phyloP scores from a whole-genome alignment of 371 early-diverging fungal genomes.

The Mortierella polycephala region DNA sequence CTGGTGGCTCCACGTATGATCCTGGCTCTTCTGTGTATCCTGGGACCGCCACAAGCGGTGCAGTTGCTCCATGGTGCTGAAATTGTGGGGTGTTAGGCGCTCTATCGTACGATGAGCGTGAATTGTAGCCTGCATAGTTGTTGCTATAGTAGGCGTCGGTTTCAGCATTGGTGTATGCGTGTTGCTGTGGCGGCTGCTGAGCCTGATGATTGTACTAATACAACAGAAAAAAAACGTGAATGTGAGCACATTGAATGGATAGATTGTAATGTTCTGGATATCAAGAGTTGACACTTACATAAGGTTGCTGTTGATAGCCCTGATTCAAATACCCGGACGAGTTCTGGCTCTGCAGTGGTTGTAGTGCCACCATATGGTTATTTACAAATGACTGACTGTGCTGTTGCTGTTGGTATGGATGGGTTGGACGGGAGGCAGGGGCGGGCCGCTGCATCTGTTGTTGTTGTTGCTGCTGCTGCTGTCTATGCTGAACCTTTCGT shows the following conservation, averaged over 20 bases:
- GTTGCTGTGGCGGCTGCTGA: background rate
- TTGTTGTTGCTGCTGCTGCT: slow-evolving; percentile 29
- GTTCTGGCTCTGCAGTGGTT: slow-evolving; percentile 1
- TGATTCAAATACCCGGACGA: slow-evolving; percentile 25
- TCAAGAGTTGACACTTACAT: no score
- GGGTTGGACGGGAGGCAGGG: slow-evolving; percentile 2
- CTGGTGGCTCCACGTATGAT: slow-evolving; percentile 10
- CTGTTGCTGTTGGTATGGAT: slow-evolving; percentile 21
- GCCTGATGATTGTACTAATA: slow-evolving; percentile 1
- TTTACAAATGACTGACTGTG: slow-evolving; percentile 18
- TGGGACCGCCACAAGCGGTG: background rate
- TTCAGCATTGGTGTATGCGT: slow-evolving; percentile 1
- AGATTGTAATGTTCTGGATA: no score
- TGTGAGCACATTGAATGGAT: no score
- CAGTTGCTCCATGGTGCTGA: slow-evolving; percentile 3
- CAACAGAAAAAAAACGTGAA: background rate
- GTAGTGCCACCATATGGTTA: slow-evolving; percentile 12
- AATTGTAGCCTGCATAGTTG: slow-evolving; percentile 21
- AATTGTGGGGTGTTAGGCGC: background rate
- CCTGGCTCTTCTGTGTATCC: slow-evolving; percentile 33
- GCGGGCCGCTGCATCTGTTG: slow-evolving; percentile 7
- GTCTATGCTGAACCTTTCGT: slow-evolving; percentile 9
- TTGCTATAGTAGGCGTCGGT: slow-evolving; percentile 25
- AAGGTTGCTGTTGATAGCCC: slow-evolving; percentile 10
- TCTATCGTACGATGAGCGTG: slow-evolving; percentile 17